Evolutionary conservation across 768 basidiomycete genomes (phyloP), one percentile per base, ranked within the genome.

Genomic region (Lentinus brumalis): DNA sequence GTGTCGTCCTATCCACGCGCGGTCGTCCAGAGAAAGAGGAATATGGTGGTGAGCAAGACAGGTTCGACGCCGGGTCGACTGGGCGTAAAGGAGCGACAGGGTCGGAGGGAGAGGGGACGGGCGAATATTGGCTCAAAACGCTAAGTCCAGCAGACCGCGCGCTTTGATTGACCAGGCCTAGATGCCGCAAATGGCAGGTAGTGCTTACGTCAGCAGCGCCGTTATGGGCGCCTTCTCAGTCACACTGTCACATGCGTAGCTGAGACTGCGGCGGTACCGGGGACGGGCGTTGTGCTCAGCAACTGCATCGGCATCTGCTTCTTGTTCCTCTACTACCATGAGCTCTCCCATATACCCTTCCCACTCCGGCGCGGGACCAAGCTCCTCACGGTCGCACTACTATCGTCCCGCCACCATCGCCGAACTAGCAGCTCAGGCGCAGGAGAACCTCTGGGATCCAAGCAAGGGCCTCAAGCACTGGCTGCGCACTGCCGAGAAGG

Each of bases 361-460:
- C 31, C 49, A 35, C 12, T 53, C 53, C 40, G 57, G 46, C 11
- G 31, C 62, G 14, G 62, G 42, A 47, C 59, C 40, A 35, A 63
- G 57, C 54, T 44, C 38, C 11, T 51, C 50, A 4, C 35, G 41
- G 46, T 38, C 16, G 26, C 38, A 39, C 18, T 55, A 54, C 47
- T 57, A 66, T 49, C 80, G 83, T 3, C 88, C 89, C 1, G 75
- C 81, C 4, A 83, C 86, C 0, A 90, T 91, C 49, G 78, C 83
- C 1, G 85, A 89, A 58, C 83, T 91, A 29, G 87, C 88, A 7
- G 79, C 83, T n/a, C 72, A 73, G 53, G 87, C 89, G 7, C 81
- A 83, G 49, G 73, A 81, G 29, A 75, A 79, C 66, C 70, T 83
- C 39, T 87, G 83, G 77, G 86, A 89, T 62, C 80, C 83, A 8